Percentiles rank a stretch among this genome's conserved stretches.
Evolutionary conservation across 768 basidiomycete genomes (phyloP).

Genomic region (Kondoa subrosea): DNA sequence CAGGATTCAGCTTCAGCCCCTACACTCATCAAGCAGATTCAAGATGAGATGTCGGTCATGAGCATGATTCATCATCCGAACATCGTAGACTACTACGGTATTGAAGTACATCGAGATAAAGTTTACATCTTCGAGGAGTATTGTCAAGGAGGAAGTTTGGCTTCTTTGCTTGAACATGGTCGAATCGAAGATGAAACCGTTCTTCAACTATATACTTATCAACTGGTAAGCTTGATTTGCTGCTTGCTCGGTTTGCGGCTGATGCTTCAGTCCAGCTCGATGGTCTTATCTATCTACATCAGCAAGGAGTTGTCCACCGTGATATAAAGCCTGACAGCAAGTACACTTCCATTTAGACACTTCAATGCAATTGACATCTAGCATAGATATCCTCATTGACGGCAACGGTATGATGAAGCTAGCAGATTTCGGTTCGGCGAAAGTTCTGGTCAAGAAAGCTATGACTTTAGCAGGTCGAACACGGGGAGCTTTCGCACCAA

Average conservation of each 20-base stretch:
- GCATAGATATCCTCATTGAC: conserved; percentile 73
- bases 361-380: not conserved
- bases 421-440: conserved; percentile 94
- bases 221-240: conserved; percentile 42
- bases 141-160: conserved; percentile 87
- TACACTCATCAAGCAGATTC: conserved; percentile 76
- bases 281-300: conserved; percentile 83
- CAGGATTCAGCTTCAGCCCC: conserved; percentile 79
- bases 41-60: conserved; percentile 93
- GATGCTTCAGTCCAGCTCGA: conserved; percentile 39
- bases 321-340: conserved; percentile 97
- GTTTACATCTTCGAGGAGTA: conserved; percentile 99
- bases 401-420: conserved; percentile 83
- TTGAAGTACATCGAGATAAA: conserved; percentile 95
- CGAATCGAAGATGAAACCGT: conserved; percentile 93
- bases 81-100: conserved; percentile 95
- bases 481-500: conserved; percentile 6
- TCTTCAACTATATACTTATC: conserved; percentile 85
- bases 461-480: conserved; percentile 46
- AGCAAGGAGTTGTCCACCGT: conserved; percentile 77
- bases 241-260: not conserved
- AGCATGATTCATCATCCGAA: conserved; percentile 94
- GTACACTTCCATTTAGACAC: conserved; percentile 31
- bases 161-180: conserved; percentile 72
- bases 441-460: conserved; percentile 75